phyloP scores from a whole-genome alignment of 2,329 filamentous ascomycete genomes.

The Fusarium caatingaense region DNA sequence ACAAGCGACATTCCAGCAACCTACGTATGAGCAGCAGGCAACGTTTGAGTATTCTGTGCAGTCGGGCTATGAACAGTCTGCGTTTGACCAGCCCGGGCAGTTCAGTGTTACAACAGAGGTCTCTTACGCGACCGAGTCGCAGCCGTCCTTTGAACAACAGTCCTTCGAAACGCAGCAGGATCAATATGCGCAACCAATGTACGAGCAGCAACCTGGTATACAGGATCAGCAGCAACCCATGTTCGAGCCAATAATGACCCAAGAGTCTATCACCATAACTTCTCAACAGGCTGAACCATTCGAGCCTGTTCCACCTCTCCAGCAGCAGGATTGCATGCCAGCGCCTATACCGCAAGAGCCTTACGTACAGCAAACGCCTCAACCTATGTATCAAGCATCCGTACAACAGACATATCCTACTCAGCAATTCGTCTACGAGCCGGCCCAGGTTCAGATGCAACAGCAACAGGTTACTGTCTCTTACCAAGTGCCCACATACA shows the following conservation, averaged over 20 bases:
- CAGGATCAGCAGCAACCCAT: conserved; percentile 25
- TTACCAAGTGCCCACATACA: conserved; percentile 14
- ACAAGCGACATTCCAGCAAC: conserved; percentile 22
- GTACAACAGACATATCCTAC: conserved; percentile 7
- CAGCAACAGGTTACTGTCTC: conserved; percentile 16
- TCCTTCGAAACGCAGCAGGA: conserved; percentile 13
- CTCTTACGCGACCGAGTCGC: conserved; percentile 7
- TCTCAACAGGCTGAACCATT: not conserved
- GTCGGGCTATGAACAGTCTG: conserved; percentile 1
- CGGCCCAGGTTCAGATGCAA: conserved; percentile 2
- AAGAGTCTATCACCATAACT: not conserved
- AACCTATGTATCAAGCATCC: conserved; percentile 1
- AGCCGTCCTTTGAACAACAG: conserved; percentile 1
- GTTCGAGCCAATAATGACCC: not conserved
- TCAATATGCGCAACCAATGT: conserved; percentile 13
- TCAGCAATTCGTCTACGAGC: conserved; percentile 16
- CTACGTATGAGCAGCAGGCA: conserved; percentile 21
- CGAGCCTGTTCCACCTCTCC: not conserved
- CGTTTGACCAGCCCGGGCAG: conserved; percentile 18
- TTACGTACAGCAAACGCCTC: not conserved
- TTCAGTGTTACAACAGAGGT: conserved; percentile 10
- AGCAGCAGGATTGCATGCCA: conserved; percentile 8
- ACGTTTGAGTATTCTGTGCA: conserved; percentile 17
- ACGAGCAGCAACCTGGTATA: conserved; percentile 17
- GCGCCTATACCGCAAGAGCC: not conserved